Evolutionary conservation across 164 flowering plant genomes (phyloP).

Genomic region (Paratinospora sagittata): DNA sequence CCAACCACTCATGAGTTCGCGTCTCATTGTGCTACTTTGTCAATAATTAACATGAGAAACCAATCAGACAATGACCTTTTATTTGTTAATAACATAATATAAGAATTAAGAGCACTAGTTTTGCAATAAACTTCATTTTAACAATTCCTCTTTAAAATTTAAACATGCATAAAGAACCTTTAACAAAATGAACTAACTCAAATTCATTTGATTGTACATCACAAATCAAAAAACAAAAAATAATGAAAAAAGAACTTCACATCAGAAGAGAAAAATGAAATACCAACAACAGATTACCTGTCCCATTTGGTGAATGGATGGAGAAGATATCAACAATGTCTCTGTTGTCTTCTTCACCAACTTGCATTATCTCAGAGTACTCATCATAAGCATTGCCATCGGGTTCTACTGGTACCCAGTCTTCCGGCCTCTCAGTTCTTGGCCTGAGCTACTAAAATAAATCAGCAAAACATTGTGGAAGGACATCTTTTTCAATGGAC

Average conservation of each 20-base stretch:
- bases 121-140: background rate
- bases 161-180: background rate
- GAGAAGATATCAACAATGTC: constrained; percentile 70
- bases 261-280: background rate
- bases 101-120: background rate
- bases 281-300: constrained; percentile 29
- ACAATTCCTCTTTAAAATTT: background rate
- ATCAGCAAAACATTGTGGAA: constrained; percentile 3
- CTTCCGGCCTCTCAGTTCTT: constrained; percentile 70
- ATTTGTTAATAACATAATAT: background rate
- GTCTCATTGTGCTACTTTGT: background rate
- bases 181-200: background rate
- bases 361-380: constrained; percentile 29
- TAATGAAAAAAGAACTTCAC: background rate
- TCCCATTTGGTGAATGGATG: constrained; percentile 38
- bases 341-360: constrained; percentile 30
- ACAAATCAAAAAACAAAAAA: background rate
- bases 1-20: background rate
- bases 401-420: constrained; percentile 81
- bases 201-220: background rate
- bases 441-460: constrained; percentile 24
- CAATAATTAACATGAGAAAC: background rate
- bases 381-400: constrained; percentile 19
- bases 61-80: background rate
- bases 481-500: background rate